Conservation (phyloP, 2,329 filamentous ascomycete genomes). For the Alternaria panax region DNA sequence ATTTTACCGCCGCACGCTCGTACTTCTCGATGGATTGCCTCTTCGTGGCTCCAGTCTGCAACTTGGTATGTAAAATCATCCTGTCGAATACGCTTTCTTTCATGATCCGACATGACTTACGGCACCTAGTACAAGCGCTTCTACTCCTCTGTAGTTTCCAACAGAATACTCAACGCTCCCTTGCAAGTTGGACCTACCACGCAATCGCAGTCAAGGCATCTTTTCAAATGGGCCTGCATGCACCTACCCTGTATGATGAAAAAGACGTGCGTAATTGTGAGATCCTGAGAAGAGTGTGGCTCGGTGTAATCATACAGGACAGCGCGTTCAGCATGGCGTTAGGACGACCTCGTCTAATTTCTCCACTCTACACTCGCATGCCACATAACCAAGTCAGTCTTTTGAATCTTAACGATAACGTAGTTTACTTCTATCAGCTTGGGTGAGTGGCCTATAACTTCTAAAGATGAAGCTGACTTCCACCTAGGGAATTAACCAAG, state of each 20-base stretch:
- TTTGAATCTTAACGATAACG: neutral
- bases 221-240: neutral
- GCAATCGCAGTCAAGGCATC: neutral
- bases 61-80: neutral
- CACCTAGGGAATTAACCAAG: neutral
- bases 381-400: neutral
- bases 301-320: neutral
- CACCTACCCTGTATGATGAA: neutral
- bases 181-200: neutral
- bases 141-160: neutral
- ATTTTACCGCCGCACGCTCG: neutral
- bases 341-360: neutral
- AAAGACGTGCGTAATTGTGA: neutral
- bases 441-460: neutral
- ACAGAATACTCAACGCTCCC: neutral
- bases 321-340: neutral
- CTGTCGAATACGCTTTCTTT: neutral
- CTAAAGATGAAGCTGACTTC: neutral
- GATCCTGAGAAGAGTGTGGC: neutral
- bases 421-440: neutral
- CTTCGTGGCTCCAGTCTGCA: neutral
- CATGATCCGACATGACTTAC: neutral
- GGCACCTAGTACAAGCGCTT: neutral
- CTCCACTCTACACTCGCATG: neutral
- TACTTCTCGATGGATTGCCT: neutral